These are phyloP conservation scores for Rauvolfia tetraphylla DNA, from an alignment of 257 asterid genomes.

Conservation along the genomic window DNA sequence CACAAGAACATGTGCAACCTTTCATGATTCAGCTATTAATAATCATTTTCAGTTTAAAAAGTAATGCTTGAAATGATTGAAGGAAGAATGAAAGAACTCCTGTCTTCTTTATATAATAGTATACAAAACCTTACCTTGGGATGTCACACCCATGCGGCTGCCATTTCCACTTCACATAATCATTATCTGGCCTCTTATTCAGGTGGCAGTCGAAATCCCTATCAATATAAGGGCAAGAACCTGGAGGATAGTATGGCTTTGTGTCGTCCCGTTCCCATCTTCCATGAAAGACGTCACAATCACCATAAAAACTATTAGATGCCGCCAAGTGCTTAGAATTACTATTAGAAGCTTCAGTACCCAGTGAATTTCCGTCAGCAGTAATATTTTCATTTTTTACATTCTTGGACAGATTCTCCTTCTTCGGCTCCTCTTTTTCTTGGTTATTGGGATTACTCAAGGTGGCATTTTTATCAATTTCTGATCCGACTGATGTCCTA, in stretches of 20 bases:
- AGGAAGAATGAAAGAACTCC: background rate
- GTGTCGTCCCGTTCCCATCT: constrained; percentile 83
- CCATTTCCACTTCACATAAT: constrained; percentile 85
- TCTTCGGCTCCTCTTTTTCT: constrained; percentile 9
- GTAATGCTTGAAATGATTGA: background rate
- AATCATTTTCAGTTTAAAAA: background rate
- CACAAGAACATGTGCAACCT: background rate
- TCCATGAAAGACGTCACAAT: constrained; percentile 78
- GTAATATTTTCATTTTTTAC: constrained; percentile 24
- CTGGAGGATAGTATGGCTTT: constrained; percentile 72
- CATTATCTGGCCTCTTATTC: constrained; percentile 71
- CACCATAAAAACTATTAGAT: constrained; percentile 31
- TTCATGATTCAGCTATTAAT: background rate
- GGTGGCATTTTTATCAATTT: constrained; percentile 17
- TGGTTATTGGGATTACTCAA: constrained; percentile 18
- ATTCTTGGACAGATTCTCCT: constrained; percentile 23
- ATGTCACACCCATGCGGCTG: constrained; percentile 82
- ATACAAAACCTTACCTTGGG: constrained; percentile 52
- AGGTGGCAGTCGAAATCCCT: constrained; percentile 79
- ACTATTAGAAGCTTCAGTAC: background rate
- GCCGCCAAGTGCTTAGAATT: constrained; percentile 3
- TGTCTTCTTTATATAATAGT: background rate
- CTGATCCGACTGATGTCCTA: constrained; percentile 21
- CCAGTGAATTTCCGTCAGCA: constrained; percentile 11
- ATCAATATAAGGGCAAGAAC: constrained; percentile 84